Base-by-base conservation (phyloP, 2,329 filamentous ascomycete genomes). In the Phyllosticta capitalensis region DNA sequence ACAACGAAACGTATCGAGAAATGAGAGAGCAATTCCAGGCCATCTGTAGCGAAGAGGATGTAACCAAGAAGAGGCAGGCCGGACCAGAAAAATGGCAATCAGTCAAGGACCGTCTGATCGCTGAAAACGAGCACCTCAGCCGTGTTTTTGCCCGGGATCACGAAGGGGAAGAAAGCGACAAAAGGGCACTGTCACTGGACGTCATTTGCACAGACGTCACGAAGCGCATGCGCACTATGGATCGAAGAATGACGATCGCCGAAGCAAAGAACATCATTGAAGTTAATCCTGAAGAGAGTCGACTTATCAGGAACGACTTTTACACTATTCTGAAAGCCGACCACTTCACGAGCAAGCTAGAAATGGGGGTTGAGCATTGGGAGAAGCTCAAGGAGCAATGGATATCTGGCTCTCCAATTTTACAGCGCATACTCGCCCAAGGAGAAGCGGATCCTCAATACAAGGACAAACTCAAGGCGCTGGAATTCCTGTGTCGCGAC, bases 171-270 rank as follows among this genome's bases (percentile, higher is more conserved):
- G 62, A 70, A 30, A 67, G 67, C 52, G 66, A 67, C 20, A 76
- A 79, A 50, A 88, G 86, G 68, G 80, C 80, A 45, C 77, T 90
- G 52, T 88, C 89, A 0, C 75, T 95, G 5, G 89, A 95, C 69
- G 82, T 90, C 52, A 85, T 95, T 22, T 91, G 88, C 67, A 87
- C 83, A 26, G 89, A 92, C 72, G 87, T 92, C 28, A 92, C 88
- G 1, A 94, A 94, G 73, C 79, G 87, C 20, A 85, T 92, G 78
- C 83, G 89, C 66, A 83, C 76, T 12, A 69, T 83, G 60, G 82
- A 84, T 54, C 80, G 78, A 33, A 78, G 82, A n/a, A 85, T 92
- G 80, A 86, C 84, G 0, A 81, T 92, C 52, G 81, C 83, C 1
- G 86, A 91, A 61, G 88, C 88, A 4, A 92, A 90, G 70, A 88